A percentile compares a stretch with the other conserved stretches of the same genome.
phyloP scores from a whole-genome alignment of 2,329 filamentous ascomycete species.

The Hypocrella siamensis region DNA sequence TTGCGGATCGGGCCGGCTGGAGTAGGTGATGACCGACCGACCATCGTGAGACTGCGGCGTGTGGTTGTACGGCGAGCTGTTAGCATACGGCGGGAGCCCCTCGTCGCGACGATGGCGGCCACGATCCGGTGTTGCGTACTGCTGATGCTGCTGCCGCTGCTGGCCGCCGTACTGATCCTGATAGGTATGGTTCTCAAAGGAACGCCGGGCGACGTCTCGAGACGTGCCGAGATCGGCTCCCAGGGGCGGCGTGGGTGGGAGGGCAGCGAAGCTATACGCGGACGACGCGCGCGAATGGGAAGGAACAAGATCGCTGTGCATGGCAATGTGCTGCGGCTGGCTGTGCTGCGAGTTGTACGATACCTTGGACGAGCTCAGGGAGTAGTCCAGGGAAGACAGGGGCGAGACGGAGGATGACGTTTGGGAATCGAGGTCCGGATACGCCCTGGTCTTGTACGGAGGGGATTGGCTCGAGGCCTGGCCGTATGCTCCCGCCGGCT shows the following conservation, averaged over 20 bases:
- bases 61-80: conserved; percentile 15
- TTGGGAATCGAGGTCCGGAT: conserved; percentile 7
- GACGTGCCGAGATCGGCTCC: conserved; percentile 41
- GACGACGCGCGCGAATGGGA: conserved; percentile 14
- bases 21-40: conserved; percentile 22
- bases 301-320: conserved; percentile 21
- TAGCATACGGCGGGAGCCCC: conserved; percentile 11
- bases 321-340: conserved; percentile 15
- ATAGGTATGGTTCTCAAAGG: conserved; percentile 15
- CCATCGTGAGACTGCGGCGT: conserved; percentile 27
- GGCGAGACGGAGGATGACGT: conserved; percentile 14
- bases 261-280: conserved; percentile 26
- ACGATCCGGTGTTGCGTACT: conserved; percentile 20
- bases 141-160: too few species aligned
- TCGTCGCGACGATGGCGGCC: conserved; percentile 22
- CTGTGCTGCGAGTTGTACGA: conserved; percentile 13
- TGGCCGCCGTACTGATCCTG: conserved; percentile 27
- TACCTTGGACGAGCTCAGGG: conserved; percentile 13
- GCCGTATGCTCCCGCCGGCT: conserved; percentile 13
- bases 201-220: conserved; percentile 39
- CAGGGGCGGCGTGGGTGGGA: conserved; percentile 44
- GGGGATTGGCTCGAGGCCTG: conserved; percentile 12
- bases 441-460: conserved; percentile 8
- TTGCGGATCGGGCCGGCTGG: conserved; percentile 15
- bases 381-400: conserved; percentile 17